Conservation (phyloP, 805 yeast genomes). For the Kuraishia molischiana region DNA sequence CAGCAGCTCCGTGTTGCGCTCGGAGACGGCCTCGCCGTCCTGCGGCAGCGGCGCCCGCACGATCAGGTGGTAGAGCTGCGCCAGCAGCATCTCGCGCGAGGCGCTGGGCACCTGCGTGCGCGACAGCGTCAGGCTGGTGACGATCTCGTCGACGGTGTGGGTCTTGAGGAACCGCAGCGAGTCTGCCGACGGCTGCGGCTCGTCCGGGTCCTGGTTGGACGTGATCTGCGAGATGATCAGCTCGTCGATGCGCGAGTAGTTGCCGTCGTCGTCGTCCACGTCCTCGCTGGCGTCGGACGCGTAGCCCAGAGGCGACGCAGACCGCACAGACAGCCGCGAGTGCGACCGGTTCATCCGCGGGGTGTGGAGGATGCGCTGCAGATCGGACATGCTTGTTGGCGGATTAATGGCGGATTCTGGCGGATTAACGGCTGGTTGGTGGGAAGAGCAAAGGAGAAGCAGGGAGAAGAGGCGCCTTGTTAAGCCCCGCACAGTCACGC, state of each 20-base stretch:
- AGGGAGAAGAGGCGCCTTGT: background rate
- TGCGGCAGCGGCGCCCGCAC: conserved; percentile 28
- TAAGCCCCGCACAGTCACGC: background rate
- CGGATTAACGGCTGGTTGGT: too few species aligned
- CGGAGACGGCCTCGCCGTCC: conserved; percentile 1
- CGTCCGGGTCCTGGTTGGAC: background rate
- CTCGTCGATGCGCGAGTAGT: conserved; percentile 8
- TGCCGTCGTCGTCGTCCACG: conserved; percentile 10
- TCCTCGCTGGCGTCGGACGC: background rate
- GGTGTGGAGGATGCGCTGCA: conserved; percentile 5
- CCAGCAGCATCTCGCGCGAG: conserved; percentile 38
- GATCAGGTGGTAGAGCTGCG: conserved; percentile 38
- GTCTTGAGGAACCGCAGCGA: conserved; percentile 5
- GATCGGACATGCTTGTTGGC: conserved; percentile 2
- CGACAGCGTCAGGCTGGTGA: conserved; percentile 28
- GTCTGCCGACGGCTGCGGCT: background rate
- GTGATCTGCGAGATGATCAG: background rate
- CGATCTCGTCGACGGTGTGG: conserved; percentile 32
- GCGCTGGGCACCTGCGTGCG: conserved; percentile 35
- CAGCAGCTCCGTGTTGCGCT: conserved; percentile 1
- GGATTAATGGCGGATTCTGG: background rate
- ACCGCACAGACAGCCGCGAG: background rate
- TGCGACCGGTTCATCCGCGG: conserved; percentile 5
- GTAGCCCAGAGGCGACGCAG: background rate
- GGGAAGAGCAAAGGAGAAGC: background rate